These are phyloP conservation scores for Inonotus hispidus DNA, from an alignment of 1,284 basidiomycete genomes.

Conservation along the genomic window DNA sequence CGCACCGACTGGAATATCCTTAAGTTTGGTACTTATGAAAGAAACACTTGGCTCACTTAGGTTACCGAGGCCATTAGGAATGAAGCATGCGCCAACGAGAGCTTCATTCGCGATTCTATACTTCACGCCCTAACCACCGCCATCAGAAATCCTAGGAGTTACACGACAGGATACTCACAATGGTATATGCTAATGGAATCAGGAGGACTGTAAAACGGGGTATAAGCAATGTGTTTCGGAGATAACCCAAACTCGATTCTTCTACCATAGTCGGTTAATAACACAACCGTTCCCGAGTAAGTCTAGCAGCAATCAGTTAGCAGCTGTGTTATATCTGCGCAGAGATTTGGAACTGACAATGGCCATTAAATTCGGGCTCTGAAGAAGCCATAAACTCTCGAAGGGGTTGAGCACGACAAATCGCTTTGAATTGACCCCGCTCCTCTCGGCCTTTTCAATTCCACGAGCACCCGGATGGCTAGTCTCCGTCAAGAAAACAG, in stretches of 20 bases:
- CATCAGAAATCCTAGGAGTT: not conserved
- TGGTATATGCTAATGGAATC: conserved; percentile 36
- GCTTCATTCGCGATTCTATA: conserved; percentile 58
- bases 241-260: too few species aligned
- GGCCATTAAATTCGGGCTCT: conserved; percentile 52
- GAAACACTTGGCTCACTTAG: conserved; percentile 46
- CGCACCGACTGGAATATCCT: too few species aligned
- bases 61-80: conserved; percentile 57
- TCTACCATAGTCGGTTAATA: conserved; percentile 46
- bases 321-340: not conserved
- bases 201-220: conserved; percentile 33
- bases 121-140: conserved; percentile 38
- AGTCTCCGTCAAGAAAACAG: conserved; percentile 66
- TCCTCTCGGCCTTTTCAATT: conserved; percentile 37
- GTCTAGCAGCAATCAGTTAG: conserved; percentile 33
- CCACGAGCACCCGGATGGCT: conserved; percentile 46
- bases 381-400: conserved; percentile 42
- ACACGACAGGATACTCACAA: conserved; percentile 26
- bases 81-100: conserved; percentile 54
- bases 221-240: too few species aligned
- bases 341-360: conserved; percentile 39
- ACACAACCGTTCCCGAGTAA: conserved; percentile 32
- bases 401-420: conserved; percentile 59
- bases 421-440: conserved; percentile 21
- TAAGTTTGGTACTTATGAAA: too few species aligned